These are phyloP conservation scores for Ceratobasidium sp. DNA, from an alignment of 1,284 basidiomycete species.

Conservation along the genomic window DNA sequence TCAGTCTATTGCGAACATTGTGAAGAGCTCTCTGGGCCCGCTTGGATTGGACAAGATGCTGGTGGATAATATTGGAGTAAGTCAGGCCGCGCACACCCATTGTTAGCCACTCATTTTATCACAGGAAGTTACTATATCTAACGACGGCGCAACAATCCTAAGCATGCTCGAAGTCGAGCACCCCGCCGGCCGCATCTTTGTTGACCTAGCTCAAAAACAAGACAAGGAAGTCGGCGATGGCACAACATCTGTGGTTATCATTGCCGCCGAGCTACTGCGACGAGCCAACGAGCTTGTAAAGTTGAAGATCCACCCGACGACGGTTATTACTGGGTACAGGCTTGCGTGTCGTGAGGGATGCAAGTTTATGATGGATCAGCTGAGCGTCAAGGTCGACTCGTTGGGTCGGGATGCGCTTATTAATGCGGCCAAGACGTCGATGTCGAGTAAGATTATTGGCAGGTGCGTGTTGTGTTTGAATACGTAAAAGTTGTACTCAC, in stretches of 20 bases:
- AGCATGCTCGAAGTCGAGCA: constrained; percentile 93
- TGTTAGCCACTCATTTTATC: constrained; percentile 42
- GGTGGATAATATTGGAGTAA: constrained; percentile 96
- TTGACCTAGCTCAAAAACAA: constrained; percentile 98
- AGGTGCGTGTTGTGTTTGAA: constrained; percentile 70
- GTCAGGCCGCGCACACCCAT: constrained; percentile 54
- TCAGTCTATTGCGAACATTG: constrained; percentile 95
- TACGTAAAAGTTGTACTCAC: constrained; percentile 16
- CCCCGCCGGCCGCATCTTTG: constrained; percentile 95
- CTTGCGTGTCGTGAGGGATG: constrained; percentile 98
- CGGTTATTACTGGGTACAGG: constrained; percentile 98
- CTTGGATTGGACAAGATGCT: constrained; percentile 98
- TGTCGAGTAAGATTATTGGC: constrained; percentile 99
- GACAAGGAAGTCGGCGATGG: constrained; percentile 99
- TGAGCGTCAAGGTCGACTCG: constrained; percentile 94
- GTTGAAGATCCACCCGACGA: constrained; percentile 98
- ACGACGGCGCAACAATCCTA: constrained; percentile 98
- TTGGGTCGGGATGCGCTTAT: constrained; percentile 92
- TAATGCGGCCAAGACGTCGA: constrained; percentile 98
- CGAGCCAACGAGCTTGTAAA: constrained; percentile 98
- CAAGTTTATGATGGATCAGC: constrained; percentile 97
- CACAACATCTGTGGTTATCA: constrained; percentile 98
- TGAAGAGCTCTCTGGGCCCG: constrained; percentile 96
- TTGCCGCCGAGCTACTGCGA: constrained; percentile 94
- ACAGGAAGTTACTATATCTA: constrained; percentile 98